Percentiles rank a stretch among this genome's conserved stretches.
Conservation (phyloP, 2,329 filamentous ascomycete species). For the Nannizzia gypsea region DNA sequence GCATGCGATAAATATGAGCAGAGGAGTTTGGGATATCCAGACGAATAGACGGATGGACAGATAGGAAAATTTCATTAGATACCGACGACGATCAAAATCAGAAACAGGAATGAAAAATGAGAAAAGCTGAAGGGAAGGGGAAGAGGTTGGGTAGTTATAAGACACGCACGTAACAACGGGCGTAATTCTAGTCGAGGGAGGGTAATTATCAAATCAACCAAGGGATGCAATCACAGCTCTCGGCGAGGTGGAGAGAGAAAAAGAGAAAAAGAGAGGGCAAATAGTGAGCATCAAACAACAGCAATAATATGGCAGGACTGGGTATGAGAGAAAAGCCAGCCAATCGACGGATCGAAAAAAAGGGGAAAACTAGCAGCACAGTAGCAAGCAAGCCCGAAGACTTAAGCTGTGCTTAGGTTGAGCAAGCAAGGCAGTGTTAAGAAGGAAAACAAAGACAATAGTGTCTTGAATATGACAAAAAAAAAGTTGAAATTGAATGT, state of each 20-base stretch:
- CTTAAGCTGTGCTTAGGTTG: not conserved
- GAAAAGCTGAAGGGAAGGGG: not conserved
- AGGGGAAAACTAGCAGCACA: conserved; percentile 1
- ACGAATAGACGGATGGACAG: not conserved
- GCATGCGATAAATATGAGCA: not conserved
- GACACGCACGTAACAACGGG: not conserved
- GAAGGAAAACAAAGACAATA: not conserved
- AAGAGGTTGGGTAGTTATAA: not conserved
- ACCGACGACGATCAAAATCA: not conserved
- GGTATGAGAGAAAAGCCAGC: not conserved
- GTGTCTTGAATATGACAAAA: not conserved
- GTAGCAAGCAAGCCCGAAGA: not conserved
- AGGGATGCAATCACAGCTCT: not conserved
- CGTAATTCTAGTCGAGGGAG: not conserved
- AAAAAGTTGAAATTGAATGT: not conserved
- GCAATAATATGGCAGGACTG: not conserved
- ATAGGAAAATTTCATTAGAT: not conserved
- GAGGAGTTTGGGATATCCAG: not conserved
- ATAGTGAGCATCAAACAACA: not conserved
- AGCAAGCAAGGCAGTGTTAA: not conserved
- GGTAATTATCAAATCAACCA: not conserved
- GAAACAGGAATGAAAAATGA: not conserved
- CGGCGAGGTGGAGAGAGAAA: not conserved
- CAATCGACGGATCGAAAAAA: not conserved
- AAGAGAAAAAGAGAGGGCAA: not conserved